These are phyloP conservation scores for Saccharomyces hybrid DNA, from an alignment of 1,139 yeast genomes.

Conservation along the genomic window DNA sequence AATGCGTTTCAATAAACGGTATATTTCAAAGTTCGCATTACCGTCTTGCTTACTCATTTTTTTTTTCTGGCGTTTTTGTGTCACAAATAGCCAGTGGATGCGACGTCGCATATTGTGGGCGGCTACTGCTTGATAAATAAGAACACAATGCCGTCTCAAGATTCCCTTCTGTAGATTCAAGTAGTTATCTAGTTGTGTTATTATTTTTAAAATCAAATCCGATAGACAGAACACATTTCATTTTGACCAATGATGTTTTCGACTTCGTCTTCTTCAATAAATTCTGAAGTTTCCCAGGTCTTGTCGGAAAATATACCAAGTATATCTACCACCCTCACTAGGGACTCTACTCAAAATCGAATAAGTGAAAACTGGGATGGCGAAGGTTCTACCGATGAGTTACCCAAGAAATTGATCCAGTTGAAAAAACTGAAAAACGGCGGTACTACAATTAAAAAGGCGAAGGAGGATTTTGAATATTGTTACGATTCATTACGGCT, in stretches of 20 bases:
- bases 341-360: background rate
- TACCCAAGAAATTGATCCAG: constrained; percentile 2
- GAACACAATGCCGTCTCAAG: background rate
- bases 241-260: background rate
- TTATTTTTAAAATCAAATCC: background rate
- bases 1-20: background rate
- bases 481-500: constrained; percentile 12
- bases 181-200: background rate
- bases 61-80: background rate
- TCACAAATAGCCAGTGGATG: background rate
- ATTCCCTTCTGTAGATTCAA: background rate
- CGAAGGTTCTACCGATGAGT: background rate
- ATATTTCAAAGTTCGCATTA: background rate
- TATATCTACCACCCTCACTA: background rate
- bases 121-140: background rate
- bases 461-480: constrained; percentile 11
- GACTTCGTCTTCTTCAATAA: background rate
- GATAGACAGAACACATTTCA: background rate
- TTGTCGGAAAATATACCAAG: background rate
- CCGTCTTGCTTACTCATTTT: background rate
- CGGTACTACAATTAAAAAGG: constrained; percentile 17
- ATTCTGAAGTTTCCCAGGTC: background rate
- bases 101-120: background rate
- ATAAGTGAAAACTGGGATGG: background rate
- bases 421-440: constrained; percentile 12